Percentiles rank a stretch among this genome's conserved stretches.
Conservation (phyloP, 192 early-diverging fungal species). For the Spinellus fusiger region DNA sequence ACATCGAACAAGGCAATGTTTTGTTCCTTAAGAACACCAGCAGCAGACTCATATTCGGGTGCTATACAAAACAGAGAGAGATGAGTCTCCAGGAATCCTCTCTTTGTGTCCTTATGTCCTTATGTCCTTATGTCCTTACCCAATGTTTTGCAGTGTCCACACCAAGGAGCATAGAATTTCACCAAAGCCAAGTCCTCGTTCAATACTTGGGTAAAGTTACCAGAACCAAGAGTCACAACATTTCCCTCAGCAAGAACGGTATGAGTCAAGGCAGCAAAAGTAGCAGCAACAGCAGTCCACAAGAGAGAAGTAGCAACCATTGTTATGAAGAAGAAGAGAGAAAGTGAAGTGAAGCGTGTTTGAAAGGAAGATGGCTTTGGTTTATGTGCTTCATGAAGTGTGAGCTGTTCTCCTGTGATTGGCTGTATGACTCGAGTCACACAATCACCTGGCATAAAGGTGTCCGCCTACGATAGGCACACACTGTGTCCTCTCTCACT, state of each 20-base stretch:
- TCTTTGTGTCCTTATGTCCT: neutral
- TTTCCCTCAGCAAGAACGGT: slow-evolving; percentile 34
- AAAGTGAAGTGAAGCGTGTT: neutral
- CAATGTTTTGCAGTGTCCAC: slow-evolving; percentile 92
- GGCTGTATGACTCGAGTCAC: neutral
- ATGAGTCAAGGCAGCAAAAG: slow-evolving; percentile 23
- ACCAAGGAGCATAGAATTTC: slow-evolving; percentile 98
- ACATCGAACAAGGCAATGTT: slow-evolving; percentile 87
- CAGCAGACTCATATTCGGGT: slow-evolving; percentile 92
- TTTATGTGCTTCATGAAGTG: neutral
- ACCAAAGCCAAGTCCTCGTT: slow-evolving; percentile 72
- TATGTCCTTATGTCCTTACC: slow-evolving; percentile 28
- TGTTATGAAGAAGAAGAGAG: slow-evolving; percentile 1
- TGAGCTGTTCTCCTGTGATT: neutral
- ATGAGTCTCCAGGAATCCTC: neutral
- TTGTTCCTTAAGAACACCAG: slow-evolving; percentile 71
- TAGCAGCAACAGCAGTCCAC: slow-evolving; percentile 18
- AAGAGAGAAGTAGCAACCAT: slow-evolving; percentile 23
- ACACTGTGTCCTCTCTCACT: too few species aligned
- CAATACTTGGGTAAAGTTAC: slow-evolving; percentile 56
- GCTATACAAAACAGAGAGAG: slow-evolving; percentile 35
- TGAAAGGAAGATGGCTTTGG: neutral
- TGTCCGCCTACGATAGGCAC: too few species aligned
- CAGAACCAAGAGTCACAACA: slow-evolving; percentile 48
- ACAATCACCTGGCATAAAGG: too few species aligned